Base-by-base conservation (phyloP, 345 rosid species). In the Eucalyptus guilfoylei region DNA sequence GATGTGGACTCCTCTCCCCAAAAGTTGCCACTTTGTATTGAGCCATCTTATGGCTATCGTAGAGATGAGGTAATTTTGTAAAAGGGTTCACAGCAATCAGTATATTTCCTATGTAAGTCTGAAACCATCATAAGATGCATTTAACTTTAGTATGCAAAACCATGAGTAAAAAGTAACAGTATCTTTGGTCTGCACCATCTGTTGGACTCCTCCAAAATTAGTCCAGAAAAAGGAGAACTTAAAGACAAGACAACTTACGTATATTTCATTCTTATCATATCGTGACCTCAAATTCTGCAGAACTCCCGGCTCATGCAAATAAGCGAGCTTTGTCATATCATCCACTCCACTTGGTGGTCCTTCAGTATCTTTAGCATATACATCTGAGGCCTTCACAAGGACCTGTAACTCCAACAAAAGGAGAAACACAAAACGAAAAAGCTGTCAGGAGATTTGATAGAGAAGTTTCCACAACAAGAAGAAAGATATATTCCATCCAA, bases 1-100 rank as follows among this genome's bases (percentile, higher is more conserved):
- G 99, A 92, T 98, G 99, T 67, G 99, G 99, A 94, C 98, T 95
- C 91, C 97, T 93, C 92, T 97, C 99, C 89, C 99, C 99, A 80
- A 98, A 96, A 89, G 90, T 95, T 69, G 98, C 99, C 86, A 98
- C 99, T 93, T 97, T 98, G 90, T 98, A 98, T 88, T 97, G 94
- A 88, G 95, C 94, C 99, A 98, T 98, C 99, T 96, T 98, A 90
- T 98, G 98, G 91, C 92, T 94, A 93, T 96, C 97, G 85, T 98
- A 98, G n/a, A 98, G 96, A 93, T 98, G 99, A 9, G 99, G 98
- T 86, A 98, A 93, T 93, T 88, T 97, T 91, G 93, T 95, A 93
- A 98, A 98, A 64, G 99, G 99, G 90, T 97, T 98, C 88, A 97
- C 99, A 90, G 99, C 99, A 88, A 98, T 98, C 92, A 98, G 90